Evolutionary conservation across 768 basidiomycete genomes (phyloP), one percentile per base, ranked within the genome.

Genomic region (Trametes maxima): DNA sequence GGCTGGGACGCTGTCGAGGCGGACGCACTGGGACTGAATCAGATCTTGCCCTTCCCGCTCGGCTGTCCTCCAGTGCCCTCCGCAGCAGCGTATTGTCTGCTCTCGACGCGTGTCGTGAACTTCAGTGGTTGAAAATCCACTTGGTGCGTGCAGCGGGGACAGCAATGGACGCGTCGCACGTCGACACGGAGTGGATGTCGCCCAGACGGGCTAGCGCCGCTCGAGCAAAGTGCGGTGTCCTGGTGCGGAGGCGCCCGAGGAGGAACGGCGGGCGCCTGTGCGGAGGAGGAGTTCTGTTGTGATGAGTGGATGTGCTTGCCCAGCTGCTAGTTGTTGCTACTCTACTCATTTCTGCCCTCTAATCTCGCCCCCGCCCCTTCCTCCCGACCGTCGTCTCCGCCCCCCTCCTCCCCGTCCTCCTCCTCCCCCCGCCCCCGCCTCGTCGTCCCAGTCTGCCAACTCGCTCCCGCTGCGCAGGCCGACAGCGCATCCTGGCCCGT

Each of bases 401-500:
- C 52, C 22, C 55, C 45, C 45, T 48, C 46, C 40, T 24, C 21
- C 47, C 33, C 59, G 33, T 56, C 51, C 45, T 44, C 42, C 49
- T 12, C 36, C 59, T 22, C 16, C 45, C 52, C 45, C 46, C 40
- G n/a, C 37, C 52, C 22, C n/a, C n/a, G n/a, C n/a, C n/a, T n/a
- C n/a, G n/a, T 44, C 49, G 54, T 54, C 24, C 50, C 33, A 59
- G 16, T 16, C 19, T 19, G 58, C 45, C 22, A 6, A 10, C 45
- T 22, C 45, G 45, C 45, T 40, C 3, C 45, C 24, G 19, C 22
- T 22, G 21, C 45, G 13, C 21, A 8, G 28, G 4, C 47, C 42
- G 36, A 54, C 62, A 36, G 19, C 57, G 25, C 52, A 33, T 40
- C 28, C 63, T 65, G 50, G 44, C 62, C 48, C 42, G 16, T 59